Conservation (phyloP, 192 early-diverging fungal species). For the Coemansia sp. region DNA sequence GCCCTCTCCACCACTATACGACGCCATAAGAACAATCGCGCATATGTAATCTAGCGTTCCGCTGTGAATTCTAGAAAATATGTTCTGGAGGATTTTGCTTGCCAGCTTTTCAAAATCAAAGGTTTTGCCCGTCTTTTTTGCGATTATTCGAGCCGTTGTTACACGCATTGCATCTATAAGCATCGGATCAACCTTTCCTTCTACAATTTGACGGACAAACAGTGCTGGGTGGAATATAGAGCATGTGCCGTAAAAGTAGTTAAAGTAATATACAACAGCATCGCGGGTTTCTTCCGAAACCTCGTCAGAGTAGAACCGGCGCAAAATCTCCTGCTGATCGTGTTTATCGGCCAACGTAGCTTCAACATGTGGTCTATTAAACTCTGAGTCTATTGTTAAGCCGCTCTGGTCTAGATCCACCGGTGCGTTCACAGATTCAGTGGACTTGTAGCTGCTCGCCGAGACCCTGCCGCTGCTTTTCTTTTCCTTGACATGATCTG, state of each 20-base stretch:
- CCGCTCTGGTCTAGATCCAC: background rate
- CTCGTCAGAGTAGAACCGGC: conserved; percentile 44
- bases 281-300: conserved; percentile 40
- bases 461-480: background rate
- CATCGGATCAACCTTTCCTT: conserved; percentile 39
- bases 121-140: conserved; percentile 27
- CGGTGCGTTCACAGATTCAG: background rate
- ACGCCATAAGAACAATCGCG: conserved; percentile 33
- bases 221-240: conserved; percentile 49
- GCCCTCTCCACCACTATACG: conserved; percentile 42
- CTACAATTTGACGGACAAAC: conserved; percentile 33
- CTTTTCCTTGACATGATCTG: background rate
- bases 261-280: conserved; percentile 37
- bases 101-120: conserved; percentile 37
- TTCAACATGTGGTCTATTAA: background rate
- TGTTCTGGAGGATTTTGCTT: conserved; percentile 16
- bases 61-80: conserved; percentile 26
- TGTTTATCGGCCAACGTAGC: background rate
- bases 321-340: conserved; percentile 18
- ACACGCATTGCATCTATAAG: conserved; percentile 43
- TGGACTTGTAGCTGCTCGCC: background rate
- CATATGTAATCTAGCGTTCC: conserved; percentile 37
- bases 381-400: background rate
- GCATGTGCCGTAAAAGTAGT: conserved; percentile 47
- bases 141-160: conserved; percentile 30